Conservation (phyloP, 495 filamentous ascomycete genomes). For the Neurospora sp. region DNA sequence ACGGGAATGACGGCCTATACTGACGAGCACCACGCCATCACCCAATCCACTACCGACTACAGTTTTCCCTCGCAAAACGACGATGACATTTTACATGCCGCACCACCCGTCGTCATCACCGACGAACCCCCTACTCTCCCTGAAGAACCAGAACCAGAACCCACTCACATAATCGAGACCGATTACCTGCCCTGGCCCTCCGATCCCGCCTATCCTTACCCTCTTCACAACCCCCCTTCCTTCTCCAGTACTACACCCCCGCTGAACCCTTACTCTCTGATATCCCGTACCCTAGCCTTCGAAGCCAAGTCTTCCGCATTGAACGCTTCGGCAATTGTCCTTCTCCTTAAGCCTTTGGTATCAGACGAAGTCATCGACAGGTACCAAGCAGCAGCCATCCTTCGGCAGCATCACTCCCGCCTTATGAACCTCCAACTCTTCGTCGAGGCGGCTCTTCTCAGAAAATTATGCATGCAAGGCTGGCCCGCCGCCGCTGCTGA, state of each 20-base stretch:
- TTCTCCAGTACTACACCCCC: slow-evolving; percentile 15
- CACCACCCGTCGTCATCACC: slow-evolving; percentile 1
- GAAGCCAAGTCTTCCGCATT: slow-evolving; percentile 35
- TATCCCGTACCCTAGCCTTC: slow-evolving; percentile 37
- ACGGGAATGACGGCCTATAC: slow-evolving; percentile 19
- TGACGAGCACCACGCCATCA: slow-evolving; percentile 35
- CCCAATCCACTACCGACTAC: slow-evolving; percentile 30
- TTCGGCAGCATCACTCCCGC: slow-evolving; percentile 54
- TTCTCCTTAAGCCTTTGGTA: slow-evolving; percentile 41
- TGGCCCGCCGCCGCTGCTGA: slow-evolving; percentile 27
- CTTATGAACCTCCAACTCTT: slow-evolving; percentile 55
- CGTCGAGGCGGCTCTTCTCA: slow-evolving; percentile 56
- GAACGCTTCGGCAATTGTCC: slow-evolving; percentile 41
- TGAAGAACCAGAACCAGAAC: neutral
- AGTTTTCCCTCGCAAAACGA: slow-evolving; percentile 24
- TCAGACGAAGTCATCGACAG: slow-evolving; percentile 37
- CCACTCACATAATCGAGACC: slow-evolving; percentile 30
- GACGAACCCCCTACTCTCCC: neutral
- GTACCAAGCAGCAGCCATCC: slow-evolving; percentile 41
- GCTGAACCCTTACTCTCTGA: slow-evolving; percentile 38
- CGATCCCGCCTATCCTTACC: slow-evolving; percentile 38
- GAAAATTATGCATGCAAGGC: slow-evolving; percentile 49
- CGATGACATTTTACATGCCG: slow-evolving; percentile 3
- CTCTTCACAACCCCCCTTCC: slow-evolving; percentile 8
- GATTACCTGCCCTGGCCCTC: slow-evolving; percentile 40